Percentiles rank a stretch among this genome's conserved stretches.
Evolutionary conservation across 1,139 yeast species (phyloP).

Genomic region (Lodderomyces jiufengensis): DNA sequence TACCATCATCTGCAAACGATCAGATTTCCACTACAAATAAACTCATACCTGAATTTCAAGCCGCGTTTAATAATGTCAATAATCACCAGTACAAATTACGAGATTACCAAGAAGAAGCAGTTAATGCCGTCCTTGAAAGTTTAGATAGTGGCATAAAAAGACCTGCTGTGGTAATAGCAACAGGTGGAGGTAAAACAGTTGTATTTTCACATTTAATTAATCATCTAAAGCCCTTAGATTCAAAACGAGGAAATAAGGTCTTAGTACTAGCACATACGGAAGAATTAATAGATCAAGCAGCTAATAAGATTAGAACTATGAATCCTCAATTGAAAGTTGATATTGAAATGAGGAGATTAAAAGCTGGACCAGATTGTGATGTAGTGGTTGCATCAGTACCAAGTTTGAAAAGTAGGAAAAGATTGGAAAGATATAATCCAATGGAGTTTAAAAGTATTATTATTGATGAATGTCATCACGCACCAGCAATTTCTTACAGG

Average conservation of each 20-base stretch:
- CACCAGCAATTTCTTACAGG: constrained; percentile 69
- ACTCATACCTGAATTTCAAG: not conserved
- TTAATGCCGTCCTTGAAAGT: constrained; percentile 51
- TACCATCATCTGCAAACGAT: not conserved
- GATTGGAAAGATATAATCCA: constrained; percentile 58
- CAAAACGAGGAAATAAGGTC: constrained; percentile 42
- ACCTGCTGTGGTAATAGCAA: constrained; percentile 83
- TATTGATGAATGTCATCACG: constrained; percentile 93
- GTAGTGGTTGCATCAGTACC: constrained; percentile 79
- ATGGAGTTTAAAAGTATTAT: constrained; percentile 64
- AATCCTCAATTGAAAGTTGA: constrained; percentile 55
- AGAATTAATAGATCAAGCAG: constrained; percentile 76
- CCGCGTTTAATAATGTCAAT: not conserved
- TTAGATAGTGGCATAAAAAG: constrained; percentile 47
- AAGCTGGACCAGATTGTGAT: constrained; percentile 47
- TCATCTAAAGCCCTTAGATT: constrained; percentile 33
- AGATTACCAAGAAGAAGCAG: constrained; percentile 75
- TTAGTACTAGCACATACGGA: constrained; percentile 78
- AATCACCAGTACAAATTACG: constrained; percentile 17
- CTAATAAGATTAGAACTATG: constrained; percentile 40
- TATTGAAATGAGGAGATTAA: constrained; percentile 65
- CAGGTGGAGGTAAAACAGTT: constrained; percentile 95
- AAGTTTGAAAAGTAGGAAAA: constrained; percentile 46
- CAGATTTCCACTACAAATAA: not conserved
- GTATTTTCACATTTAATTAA: constrained; percentile 68